Percentiles rank a stretch among this genome's conserved stretches.
These are phyloP conservation scores for Rhytidhysteron rufulum DNA, from an alignment of 2,329 filamentous ascomycete genomes.

Conservation along the genomic window DNA sequence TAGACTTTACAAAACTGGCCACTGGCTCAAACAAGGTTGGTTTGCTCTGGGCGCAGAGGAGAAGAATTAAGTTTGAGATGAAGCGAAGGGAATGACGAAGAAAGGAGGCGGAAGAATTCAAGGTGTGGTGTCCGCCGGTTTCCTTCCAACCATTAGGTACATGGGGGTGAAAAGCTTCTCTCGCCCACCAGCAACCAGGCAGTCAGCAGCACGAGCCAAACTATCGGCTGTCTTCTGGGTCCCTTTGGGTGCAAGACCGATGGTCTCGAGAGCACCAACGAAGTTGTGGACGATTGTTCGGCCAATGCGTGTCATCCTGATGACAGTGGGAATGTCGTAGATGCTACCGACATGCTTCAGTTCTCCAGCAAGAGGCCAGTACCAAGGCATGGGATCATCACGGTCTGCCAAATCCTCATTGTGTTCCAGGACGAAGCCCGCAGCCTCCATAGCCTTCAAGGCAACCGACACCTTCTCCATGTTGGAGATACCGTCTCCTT, in stretches of 20 bases:
- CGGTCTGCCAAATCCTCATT: constrained; percentile 83
- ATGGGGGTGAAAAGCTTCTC: constrained; percentile 97
- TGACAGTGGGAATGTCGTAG: constrained; percentile 76
- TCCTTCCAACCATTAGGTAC: constrained; percentile 94
- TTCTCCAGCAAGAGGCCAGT: constrained; percentile 85
- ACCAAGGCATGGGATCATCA: constrained; percentile 78
- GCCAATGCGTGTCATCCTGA: constrained; percentile 84
- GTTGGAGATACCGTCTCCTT: constrained; percentile 94
- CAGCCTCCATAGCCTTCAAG: constrained; percentile 75
- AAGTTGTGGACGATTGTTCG: constrained; percentile 72
- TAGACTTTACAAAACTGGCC: too few species aligned
- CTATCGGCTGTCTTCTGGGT: constrained; percentile 95
- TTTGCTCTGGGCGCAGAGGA: too few species aligned
- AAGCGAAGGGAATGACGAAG: constrained; percentile 22
- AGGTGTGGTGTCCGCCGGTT: constrained; percentile 52
- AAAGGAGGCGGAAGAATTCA: not conserved
- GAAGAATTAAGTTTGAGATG: too few species aligned
- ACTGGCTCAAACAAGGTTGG: too few species aligned
- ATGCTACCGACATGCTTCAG: constrained; percentile 77
- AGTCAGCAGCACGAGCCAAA: constrained; percentile 76
- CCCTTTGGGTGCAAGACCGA: constrained; percentile 72
- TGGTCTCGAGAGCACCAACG: constrained; percentile 69
- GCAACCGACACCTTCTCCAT: constrained; percentile 88
- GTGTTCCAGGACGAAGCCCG: constrained; percentile 79
- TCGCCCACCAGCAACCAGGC: constrained; percentile 78